These are phyloP conservation scores for Rhodocollybia butyracea DNA, from an alignment of 768 basidiomycete species.

Conservation along the genomic window DNA sequence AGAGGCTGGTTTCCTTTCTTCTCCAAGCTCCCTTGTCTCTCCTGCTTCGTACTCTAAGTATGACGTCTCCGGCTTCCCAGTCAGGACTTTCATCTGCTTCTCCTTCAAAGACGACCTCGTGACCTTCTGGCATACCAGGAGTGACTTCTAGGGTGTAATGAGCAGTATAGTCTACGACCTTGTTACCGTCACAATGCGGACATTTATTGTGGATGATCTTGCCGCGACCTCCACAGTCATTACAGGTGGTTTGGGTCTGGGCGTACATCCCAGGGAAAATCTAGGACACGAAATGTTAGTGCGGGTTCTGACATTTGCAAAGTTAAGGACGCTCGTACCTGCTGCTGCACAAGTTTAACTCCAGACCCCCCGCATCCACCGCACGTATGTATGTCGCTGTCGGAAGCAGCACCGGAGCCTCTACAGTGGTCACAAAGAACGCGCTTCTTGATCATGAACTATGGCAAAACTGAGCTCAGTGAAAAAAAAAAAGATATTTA, in stretches of 20 bases:
- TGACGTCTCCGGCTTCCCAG: conserved; percentile 93
- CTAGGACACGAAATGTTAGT: conserved; percentile 13
- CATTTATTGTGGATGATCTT: conserved; percentile 74
- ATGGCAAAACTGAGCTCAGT: conserved; percentile 10
- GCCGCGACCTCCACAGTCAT: conserved; percentile 83
- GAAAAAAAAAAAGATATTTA: conserved; percentile 15
- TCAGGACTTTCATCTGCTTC: conserved; percentile 96
- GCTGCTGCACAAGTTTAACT: conserved; percentile 82
- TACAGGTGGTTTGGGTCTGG: conserved; percentile 80
- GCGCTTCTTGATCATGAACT: conserved; percentile 93
- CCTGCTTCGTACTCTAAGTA: conserved; percentile 79
- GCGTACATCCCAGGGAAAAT: conserved; percentile 98
- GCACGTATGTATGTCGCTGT: conserved; percentile 86
- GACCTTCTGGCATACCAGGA: conserved; percentile 88
- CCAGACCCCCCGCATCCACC: conserved; percentile 81
- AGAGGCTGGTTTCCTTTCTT: conserved; percentile 86
- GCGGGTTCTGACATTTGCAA: neutral
- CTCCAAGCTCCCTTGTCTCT: conserved; percentile 79
- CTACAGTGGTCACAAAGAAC: conserved; percentile 97
- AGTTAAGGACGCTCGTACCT: conserved; percentile 31
- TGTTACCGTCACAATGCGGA: conserved; percentile 77
- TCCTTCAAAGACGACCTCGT: conserved; percentile 92
- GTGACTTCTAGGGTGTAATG: conserved; percentile 56
- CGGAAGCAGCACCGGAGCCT: conserved; percentile 90
- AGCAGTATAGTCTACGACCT: conserved; percentile 77